Evolutionary conservation across 495 filamentous ascomycete genomes (phyloP), one percentile per base, ranked within the genome.

Genomic region (Haplographium delicatum): DNA sequence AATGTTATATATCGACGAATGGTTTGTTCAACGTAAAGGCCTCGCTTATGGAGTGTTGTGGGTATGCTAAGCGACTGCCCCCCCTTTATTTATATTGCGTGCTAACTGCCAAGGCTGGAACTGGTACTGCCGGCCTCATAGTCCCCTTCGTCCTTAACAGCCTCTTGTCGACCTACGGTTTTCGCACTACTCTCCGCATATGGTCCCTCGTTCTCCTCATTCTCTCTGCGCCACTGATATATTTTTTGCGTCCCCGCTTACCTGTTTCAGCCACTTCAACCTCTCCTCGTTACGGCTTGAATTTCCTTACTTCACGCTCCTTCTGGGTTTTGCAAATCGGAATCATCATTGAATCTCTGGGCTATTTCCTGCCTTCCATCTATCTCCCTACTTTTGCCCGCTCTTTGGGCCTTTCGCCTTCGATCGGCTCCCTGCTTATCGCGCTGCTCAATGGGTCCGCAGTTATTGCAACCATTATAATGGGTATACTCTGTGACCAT

Each of bases 331-430:
- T 78, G 31, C 72, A 80, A 52, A 42, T 67, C 1, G 75, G 74
- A 22, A 83, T 84, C 57, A 69, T 81, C 41, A 65, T 82, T 46
- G 72, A 86, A 58, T 71, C 73, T n/a, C 68, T 81, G 4, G 84
- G 83, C 9, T 88, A 78, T 62, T 85, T 86, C 64, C 66, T 88
- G 1, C 84, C 83, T 0, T 69, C 70, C 3, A 79, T 82, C 22
- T 88, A 84, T 61, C 70, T 89, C 0, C 79, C 81, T 2, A 72
- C 75, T 3, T 87, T 82, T 61, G 80, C 78, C 1, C 61, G 71
- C 5, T 65, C 69, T 5, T 57, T 63, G 1, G 67, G 74, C 3
- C 20, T 51, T 1, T 42, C n/a, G 16, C n/a, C 45, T 15, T 26
- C 33, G 1, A 47, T 48, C 7, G 43, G 48, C n/a, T 74, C 79